These are phyloP conservation scores for Monilinia fructigena DNA, from an alignment of 2,329 filamentous ascomycete genomes.

Conservation along the genomic window DNA sequence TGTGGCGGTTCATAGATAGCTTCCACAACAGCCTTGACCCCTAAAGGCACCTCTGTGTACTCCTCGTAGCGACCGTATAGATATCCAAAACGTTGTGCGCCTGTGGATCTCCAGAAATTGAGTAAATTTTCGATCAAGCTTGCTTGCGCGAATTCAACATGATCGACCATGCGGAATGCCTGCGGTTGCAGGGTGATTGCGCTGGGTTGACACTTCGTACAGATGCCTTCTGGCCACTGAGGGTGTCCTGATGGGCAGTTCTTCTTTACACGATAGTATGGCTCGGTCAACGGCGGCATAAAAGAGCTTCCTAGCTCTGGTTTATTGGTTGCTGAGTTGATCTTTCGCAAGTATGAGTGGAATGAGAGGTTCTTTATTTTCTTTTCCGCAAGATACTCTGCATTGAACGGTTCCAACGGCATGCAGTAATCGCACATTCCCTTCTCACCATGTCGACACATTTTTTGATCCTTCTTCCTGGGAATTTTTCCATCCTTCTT, in stretches of 20 bases:
- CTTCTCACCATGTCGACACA: conserved; percentile 94
- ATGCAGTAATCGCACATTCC: conserved; percentile 99
- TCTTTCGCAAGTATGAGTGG: conserved; percentile 89
- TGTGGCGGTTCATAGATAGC: conserved; percentile 97
- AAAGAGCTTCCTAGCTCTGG: conserved; percentile 91
- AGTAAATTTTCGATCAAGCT: conserved; percentile 85
- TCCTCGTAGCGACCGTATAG: conserved; percentile 88
- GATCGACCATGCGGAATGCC: conserved; percentile 93
- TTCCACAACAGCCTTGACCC: conserved; percentile 92
- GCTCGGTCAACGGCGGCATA: conserved; percentile 91
- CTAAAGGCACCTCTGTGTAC: conserved; percentile 88
- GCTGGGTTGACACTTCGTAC: conserved; percentile 95
- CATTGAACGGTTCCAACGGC: conserved; percentile 89
- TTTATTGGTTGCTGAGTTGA: conserved; percentile 95
- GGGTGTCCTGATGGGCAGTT: conserved; percentile 93
- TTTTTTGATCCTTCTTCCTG: conserved; percentile 69
- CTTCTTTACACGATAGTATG: conserved; percentile 83
- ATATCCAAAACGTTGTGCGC: conserved; percentile 80
- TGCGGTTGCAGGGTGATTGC: conserved; percentile 95
- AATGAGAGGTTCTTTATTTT: conserved; percentile 99
- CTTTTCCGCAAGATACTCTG: conserved; percentile 86
- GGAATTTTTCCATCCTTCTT: conserved; percentile 86
- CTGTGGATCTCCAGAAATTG: conserved; percentile 86
- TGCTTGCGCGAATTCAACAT: conserved; percentile 90
- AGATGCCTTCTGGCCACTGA: conserved; percentile 93